Evolutionary conservation across 441 rosid genomes (phyloP).

Genomic region (Adansonia rubrostipa): DNA sequence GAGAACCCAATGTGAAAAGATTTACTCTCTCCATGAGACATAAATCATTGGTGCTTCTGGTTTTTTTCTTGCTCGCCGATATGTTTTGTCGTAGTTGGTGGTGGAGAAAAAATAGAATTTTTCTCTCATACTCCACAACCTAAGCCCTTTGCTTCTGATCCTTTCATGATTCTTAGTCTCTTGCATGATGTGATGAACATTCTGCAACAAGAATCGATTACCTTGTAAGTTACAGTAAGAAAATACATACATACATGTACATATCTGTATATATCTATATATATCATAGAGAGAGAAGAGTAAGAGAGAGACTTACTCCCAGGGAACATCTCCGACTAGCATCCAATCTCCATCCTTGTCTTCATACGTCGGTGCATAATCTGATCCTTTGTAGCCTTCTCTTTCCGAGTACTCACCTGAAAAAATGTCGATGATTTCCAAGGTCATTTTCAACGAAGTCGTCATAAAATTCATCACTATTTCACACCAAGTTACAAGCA

Average conservation of each 20-base stretch:
- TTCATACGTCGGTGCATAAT: constrained; percentile 76
- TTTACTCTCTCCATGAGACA: constrained; percentile 20
- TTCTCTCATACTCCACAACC: constrained; percentile 48
- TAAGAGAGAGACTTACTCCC: not conserved
- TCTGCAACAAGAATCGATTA: constrained; percentile 33
- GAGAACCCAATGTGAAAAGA: constrained; percentile 38
- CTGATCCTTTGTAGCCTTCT: constrained; percentile 87
- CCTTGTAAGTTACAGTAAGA: constrained; percentile 26
- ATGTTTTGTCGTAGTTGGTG: constrained; percentile 8
- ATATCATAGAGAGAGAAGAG: not conserved
- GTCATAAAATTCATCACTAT: not conserved
- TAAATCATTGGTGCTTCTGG: not conserved
- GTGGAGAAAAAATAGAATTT: constrained; percentile 3
- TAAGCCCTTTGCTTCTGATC: constrained; percentile 59
- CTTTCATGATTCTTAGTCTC: constrained; percentile 76
- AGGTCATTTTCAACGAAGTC: constrained; percentile 1
- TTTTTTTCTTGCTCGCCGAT: constrained; percentile 4
- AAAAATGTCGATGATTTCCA: not conserved
- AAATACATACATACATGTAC: not conserved
- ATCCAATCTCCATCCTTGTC: constrained; percentile 96
- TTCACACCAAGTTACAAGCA: not conserved
- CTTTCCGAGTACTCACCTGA: constrained; percentile 72
- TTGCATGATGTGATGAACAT: constrained; percentile 80
- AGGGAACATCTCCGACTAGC: constrained; percentile 63
- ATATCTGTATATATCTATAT: not conserved